Base-by-base conservation (phyloP, 179 eudicot species). In the Gypsophila paniculata region DNA sequence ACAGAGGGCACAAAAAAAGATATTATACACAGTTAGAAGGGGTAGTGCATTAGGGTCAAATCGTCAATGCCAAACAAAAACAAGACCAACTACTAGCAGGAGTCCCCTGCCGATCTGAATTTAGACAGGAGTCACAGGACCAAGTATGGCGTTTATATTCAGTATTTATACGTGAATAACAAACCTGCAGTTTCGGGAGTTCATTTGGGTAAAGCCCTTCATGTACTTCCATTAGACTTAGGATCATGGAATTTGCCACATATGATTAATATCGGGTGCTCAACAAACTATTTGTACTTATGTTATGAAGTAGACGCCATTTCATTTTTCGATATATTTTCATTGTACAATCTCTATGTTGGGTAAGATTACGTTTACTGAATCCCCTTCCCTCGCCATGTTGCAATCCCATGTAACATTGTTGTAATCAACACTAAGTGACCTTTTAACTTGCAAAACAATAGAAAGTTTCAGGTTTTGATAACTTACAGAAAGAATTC, bases 401-500 rank as follows among this genome's bases (percentile, higher is more conserved):
- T 39, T 39, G 44, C 8, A 6, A 39, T 8, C 8, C 10, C 10
- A 8, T 5, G 5, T 39, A 39, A 39, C 44, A 39, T 39, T 39
- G 44, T 39, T 39, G 10, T 39, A 39, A 39, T 39, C 44, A 39
- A 39, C 44, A 39, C 10, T 39, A 8, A 39, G 44, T 39, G 9
- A 8, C 44, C 44, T 8, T 39, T 39, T 12, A 46, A 10, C 52
- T 46, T 13, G 52, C 15, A 46, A 10, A 46, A 46, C n/a, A 4
- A 46, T 46, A 46, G 15, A 46, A 11, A 23, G 38, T 42, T 44
- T 68, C 42, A 65, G 69, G 18, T 34, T 11, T 25, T 58, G 59
- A 52, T 44, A 61, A 84, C 98, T 93, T 83, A 93, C 98, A 80
- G 83, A 85, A 25, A 94, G 80, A 71, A 94, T 87, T 76, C 82